A percentile compares a stretch with the other conserved stretches of the same genome.
Evolutionary conservation across 2,329 filamentous ascomycete genomes (phyloP).

Genomic region (Phyllosticta capitalensis): DNA sequence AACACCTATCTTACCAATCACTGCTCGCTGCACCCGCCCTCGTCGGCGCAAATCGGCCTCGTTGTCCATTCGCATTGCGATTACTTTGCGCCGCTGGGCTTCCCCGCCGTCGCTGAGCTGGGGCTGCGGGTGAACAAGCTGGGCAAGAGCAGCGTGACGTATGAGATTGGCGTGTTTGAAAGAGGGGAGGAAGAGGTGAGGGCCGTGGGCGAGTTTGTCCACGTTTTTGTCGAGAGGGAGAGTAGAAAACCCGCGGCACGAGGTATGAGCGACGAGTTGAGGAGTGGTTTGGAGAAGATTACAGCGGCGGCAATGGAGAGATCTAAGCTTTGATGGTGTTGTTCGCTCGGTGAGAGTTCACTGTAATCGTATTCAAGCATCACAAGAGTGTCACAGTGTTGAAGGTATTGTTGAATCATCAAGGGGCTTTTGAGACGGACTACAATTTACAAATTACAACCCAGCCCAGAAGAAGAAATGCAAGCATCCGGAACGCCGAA

Average conservation of each 20-base stretch:
- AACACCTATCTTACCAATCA: conserved; percentile 79
- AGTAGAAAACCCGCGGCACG: conserved; percentile 56
- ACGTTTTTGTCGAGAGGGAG: conserved; percentile 76
- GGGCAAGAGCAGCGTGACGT: conserved; percentile 77
- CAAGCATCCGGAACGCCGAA: neutral
- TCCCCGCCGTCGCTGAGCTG: conserved; percentile 73
- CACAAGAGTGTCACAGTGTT: too few species aligned
- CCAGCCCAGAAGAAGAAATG: neutral
- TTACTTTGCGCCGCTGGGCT: conserved; percentile 73
- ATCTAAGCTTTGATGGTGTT: conserved; percentile 18
- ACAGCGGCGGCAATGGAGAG: conserved; percentile 9
- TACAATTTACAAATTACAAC: neutral
- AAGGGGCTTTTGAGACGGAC: neutral
- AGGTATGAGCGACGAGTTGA: conserved; percentile 55
- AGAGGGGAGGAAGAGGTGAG: conserved; percentile 62
- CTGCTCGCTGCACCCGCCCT: conserved; percentile 62
- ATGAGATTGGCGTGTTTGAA: conserved; percentile 82
- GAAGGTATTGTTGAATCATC: too few species aligned
- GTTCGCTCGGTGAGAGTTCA: too few species aligned
- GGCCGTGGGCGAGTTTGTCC: conserved; percentile 76
- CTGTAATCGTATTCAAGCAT: too few species aligned
- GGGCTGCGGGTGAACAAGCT: conserved; percentile 74
- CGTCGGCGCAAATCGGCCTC: conserved; percentile 65
- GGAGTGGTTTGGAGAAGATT: conserved; percentile 29
- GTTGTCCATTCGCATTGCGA: conserved; percentile 80